Conservation (phyloP, 1,139 yeast species). For the Spencermartinsiella ligniputridi region DNA sequence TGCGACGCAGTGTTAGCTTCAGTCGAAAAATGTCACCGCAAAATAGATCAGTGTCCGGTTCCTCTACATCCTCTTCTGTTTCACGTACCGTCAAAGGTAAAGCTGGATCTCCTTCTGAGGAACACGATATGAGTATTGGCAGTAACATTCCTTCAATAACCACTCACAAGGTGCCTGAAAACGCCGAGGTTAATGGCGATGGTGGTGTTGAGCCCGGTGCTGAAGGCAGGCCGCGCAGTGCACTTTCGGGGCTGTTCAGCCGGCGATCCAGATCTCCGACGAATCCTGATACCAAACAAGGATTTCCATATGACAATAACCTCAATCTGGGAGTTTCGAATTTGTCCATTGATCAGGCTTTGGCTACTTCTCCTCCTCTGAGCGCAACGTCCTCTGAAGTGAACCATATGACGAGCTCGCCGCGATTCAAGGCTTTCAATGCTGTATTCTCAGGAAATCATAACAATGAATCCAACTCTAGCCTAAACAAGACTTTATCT, state of each 20-base stretch:
- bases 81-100: not conserved
- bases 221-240: constrained; percentile 9
- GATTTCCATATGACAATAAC: not conserved
- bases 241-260: constrained; percentile 11
- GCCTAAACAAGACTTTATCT: constrained; percentile 19
- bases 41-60: constrained; percentile 6
- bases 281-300: constrained; percentile 2
- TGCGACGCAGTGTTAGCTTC: constrained; percentile 24
- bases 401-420: constrained; percentile 6
- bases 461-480: constrained; percentile 23
- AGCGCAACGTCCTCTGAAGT: constrained; percentile 6
- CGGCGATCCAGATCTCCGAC: constrained; percentile 18
- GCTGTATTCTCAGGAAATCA: constrained; percentile 16
- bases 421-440: constrained; percentile 9
- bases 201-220: constrained; percentile 4
- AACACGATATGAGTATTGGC: not conserved
- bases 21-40: constrained; percentile 19
- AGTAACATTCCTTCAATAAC: constrained; percentile 2
- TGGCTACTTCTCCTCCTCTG: constrained; percentile 18
- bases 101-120: constrained; percentile 2
- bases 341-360: constrained; percentile 24
- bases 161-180: not conserved
- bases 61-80: not conserved
- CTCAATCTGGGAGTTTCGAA: constrained; percentile 13
- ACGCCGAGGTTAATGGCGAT: not conserved